A percentile compares a stretch with the other conserved stretches of the same genome.
Conservation (phyloP, 805 yeast species). For the Candida pseudoglaebosa region DNA sequence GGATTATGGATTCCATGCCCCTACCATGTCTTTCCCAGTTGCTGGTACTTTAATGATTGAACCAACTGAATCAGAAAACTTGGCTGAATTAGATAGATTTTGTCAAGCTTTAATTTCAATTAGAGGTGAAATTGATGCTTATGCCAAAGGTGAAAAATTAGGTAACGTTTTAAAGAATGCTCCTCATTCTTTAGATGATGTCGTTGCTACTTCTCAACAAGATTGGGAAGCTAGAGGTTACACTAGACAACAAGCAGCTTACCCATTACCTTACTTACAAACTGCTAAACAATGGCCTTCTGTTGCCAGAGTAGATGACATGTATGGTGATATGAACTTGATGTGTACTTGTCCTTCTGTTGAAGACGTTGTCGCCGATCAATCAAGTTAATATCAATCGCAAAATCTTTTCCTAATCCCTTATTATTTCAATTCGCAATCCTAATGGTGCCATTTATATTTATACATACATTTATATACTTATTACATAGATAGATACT, state of each 20-base stretch:
- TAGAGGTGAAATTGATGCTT: slow-evolving; percentile 73
- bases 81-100: slow-evolving; percentile 86
- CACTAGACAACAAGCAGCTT: slow-evolving; percentile 90
- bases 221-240: slow-evolving; percentile 89
- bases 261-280: slow-evolving; percentile 74
- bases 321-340: slow-evolving; percentile 89
- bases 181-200: slow-evolving; percentile 85
- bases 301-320: slow-evolving; percentile 89
- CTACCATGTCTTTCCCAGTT: slow-evolving; percentile 98
- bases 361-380: slow-evolving; percentile 58
- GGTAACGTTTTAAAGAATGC: slow-evolving; percentile 80
- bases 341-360: slow-evolving; percentile 91
- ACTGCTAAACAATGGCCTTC: slow-evolving; percentile 91
- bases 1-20: slow-evolving; percentile 98
- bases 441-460: no score
- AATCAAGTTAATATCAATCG: slow-evolving; percentile 5
- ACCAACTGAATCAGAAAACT: slow-evolving; percentile 93
- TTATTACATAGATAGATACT: not conserved
- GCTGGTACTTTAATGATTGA: slow-evolving; percentile 97
- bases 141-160: slow-evolving; percentile 59
- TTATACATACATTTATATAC: not conserved
- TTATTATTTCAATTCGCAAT: not conserved
- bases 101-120: slow-evolving; percentile 83
- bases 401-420: not conserved
- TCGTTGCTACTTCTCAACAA: slow-evolving; percentile 50